Base-by-base conservation (phyloP, 768 basidiomycete genomes). In the Calocera viscosa region DNA sequence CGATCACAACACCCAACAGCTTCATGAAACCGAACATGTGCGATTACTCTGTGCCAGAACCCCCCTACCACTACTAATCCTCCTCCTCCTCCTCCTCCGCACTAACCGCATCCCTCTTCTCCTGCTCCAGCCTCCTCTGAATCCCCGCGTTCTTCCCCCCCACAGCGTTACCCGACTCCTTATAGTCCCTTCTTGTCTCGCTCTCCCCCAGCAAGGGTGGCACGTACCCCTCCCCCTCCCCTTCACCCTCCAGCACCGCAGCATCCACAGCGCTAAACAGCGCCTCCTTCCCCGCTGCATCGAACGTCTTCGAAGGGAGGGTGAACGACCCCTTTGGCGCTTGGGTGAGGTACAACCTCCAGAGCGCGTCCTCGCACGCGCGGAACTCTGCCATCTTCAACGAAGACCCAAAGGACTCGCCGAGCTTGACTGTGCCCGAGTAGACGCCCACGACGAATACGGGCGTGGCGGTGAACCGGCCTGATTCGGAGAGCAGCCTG, bases 371-470 rank as follows among this genome's bases (percentile, higher is more conserved):
- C 76, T 95, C 91, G 10, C 84, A 65, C 76, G 92, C 93, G 67
- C 95, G 81, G 77, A 84, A 94, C 77, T 97, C 93, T 17, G 93
- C 93, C 95, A 98, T 98, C 75, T 84, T 87, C 66, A 97, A 78
- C 1, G 91, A 94, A 70, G 85, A 88, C 65, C 96, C 96, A 73
- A 94, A 92, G 16, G 94, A 94, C 77, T 99, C 94, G 3, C 94
- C 92, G 1, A 99, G 83, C 76, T 96, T 84, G 74, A 84, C 90
- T 67, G 77, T 80, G 41, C 86, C 92, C 26, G 86, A 90, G 75
- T 84, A 98, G 68, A 96, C 88, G 19, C 93, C 96, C n/a, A 95
- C 88, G n/a, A 96, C 89, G 75, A 89, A 99, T 40, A 94, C 82
- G 0, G 96, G 94, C 1, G 92, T 87, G 71, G 90, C 90, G 0